phyloP scores from a whole-genome alignment of 495 filamentous ascomycete genomes.

The Coniosporium apollinis region DNA sequence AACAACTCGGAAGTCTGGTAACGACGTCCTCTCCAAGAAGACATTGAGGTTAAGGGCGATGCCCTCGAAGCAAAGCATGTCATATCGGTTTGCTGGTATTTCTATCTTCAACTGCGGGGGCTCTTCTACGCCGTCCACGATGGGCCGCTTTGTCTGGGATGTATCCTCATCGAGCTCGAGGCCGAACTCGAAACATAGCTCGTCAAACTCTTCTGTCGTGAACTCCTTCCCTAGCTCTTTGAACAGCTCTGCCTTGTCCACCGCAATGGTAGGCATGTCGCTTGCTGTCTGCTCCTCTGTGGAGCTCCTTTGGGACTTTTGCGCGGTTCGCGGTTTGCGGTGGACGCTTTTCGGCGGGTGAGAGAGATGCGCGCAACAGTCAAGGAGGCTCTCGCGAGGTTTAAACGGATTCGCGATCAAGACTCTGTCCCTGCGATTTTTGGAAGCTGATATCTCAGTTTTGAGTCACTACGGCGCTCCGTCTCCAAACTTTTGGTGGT shows the following conservation, averaged over 20 bases:
- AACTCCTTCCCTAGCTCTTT: conserved; percentile 83
- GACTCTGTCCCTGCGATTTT: too few species aligned
- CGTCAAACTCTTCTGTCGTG: conserved; percentile 86
- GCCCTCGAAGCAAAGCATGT: conserved; percentile 96
- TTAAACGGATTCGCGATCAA: too few species aligned
- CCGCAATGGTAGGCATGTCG: conserved; percentile 78
- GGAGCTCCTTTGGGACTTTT: too few species aligned
- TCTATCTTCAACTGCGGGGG: conserved; percentile 93
- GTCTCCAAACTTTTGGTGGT: too few species aligned
- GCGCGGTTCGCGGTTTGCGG: too few species aligned
- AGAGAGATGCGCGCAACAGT: too few species aligned
- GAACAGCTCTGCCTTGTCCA: conserved; percentile 90
- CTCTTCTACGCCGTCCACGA: conserved; percentile 64
- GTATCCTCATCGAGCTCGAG: conserved; percentile 95
- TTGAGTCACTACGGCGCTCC: too few species aligned
- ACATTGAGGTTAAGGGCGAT: conserved; percentile 92
- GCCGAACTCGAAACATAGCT: conserved; percentile 97
- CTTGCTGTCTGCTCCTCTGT: too few species aligned
- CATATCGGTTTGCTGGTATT: conserved; percentile 97
- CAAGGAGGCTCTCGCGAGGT: too few species aligned
- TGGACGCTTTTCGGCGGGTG: too few species aligned
- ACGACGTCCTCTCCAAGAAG: conserved; percentile 56
- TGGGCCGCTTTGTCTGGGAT: conserved; percentile 52
- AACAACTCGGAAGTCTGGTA: conserved; percentile 63
- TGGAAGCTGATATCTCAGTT: too few species aligned